Conservation (phyloP, 805 yeast genomes). For the Danielozyma ontarioensis region DNA sequence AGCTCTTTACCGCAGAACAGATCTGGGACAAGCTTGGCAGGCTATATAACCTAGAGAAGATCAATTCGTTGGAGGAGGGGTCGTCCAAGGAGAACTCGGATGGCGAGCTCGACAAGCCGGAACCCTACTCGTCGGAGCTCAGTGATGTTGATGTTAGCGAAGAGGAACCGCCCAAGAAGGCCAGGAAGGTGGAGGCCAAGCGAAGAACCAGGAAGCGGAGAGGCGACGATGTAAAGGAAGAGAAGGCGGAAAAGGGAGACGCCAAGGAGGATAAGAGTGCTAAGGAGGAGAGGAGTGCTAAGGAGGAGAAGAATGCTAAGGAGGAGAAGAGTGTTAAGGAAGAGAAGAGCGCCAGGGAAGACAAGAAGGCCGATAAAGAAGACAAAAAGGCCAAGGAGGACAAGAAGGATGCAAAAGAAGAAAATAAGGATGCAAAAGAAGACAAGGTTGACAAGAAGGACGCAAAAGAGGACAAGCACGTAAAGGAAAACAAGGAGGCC, state of each 20-base stretch:
- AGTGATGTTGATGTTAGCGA: conserved; percentile 16
- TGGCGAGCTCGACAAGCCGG: no score
- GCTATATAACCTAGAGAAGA: conserved; percentile 51
- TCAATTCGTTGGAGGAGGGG: conserved; percentile 50
- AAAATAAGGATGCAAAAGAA: conserved; percentile 5
- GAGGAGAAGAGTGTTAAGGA: not conserved
- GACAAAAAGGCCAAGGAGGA: conserved; percentile 8
- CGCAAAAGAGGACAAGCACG: conserved; percentile 6
- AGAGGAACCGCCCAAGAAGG: conserved; percentile 7
- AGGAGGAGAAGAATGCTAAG: not conserved
- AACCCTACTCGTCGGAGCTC: conserved; percentile 11
- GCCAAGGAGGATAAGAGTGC: not conserved
- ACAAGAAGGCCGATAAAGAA: conserved; percentile 3
- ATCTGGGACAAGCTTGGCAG: conserved; percentile 52
- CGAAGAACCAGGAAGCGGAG: conserved; percentile 15
- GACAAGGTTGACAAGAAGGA: conserved; percentile 11
- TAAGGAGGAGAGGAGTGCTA: conserved; percentile 1
- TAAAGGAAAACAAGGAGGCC: conserved; percentile 1
- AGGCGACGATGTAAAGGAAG: conserved; percentile 6
- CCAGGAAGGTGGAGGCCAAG: conserved; percentile 6
- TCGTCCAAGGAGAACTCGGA: conserved; percentile 1
- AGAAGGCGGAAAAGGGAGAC: conserved; percentile 2
- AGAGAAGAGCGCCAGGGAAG: no score
- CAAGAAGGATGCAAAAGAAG: conserved; percentile 7
- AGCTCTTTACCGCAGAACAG: conserved; percentile 40